Percentiles rank a stretch among this genome's conserved stretches.
These are phyloP conservation scores for Gynostemma pentaphyllum DNA, from an alignment of 306 rosid species.

Conservation along the genomic window DNA sequence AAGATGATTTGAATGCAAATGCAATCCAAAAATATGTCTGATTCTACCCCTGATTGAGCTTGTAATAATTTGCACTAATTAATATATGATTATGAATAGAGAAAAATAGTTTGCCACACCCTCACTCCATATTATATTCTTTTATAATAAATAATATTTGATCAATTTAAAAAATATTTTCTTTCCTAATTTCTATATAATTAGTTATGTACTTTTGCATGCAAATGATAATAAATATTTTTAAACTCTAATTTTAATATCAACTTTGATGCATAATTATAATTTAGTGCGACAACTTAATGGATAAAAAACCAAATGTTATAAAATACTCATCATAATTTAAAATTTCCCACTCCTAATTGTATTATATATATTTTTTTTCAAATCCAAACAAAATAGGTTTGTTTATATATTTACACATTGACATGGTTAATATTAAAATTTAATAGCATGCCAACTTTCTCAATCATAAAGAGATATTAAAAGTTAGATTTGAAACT, in stretches of 20 bases:
- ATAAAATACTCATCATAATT: too few relatives aligned
- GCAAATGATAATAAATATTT: too few relatives aligned
- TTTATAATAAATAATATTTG: neutral
- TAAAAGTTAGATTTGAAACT: neutral
- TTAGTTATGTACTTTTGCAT: too few relatives aligned
- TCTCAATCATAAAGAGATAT: neutral
- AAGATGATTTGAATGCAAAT: slow-evolving; percentile 9
- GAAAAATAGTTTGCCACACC: neutral
- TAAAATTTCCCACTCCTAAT: too few relatives aligned
- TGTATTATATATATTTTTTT: too few relatives aligned
- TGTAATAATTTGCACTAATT: neutral
- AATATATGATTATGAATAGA: too few relatives aligned
- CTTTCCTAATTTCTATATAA: neutral
- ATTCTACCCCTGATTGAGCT: neutral
- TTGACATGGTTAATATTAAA: neutral
- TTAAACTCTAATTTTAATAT: too few relatives aligned
- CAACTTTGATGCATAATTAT: too few relatives aligned
- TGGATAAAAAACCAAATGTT: too few relatives aligned
- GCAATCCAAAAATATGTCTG: neutral
- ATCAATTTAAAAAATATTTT: neutral
- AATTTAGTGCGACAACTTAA: too few relatives aligned
- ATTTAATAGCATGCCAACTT: neutral
- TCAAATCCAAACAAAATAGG: too few relatives aligned
- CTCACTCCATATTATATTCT: neutral
- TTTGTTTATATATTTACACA: too few relatives aligned